Conservation (phyloP, 306 rosid genomes). For the Castanea mollissima region DNA sequence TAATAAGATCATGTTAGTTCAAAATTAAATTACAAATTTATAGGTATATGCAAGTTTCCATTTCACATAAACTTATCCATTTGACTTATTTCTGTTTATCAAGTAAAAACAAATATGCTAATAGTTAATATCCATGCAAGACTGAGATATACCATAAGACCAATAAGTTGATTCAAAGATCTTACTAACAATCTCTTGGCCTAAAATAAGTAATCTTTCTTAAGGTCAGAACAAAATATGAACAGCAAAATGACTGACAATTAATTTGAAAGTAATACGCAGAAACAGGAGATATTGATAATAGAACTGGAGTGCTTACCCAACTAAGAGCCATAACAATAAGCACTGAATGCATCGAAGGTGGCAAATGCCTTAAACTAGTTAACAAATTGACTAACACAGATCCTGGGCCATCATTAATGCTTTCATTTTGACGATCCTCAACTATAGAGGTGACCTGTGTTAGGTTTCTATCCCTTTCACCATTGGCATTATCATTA, state of each 20-base stretch:
- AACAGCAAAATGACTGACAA: neutral
- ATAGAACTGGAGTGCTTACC: conserved; percentile 49
- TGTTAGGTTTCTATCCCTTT: conserved; percentile 35
- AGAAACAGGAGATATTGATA: conserved; percentile 9
- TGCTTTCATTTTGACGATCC: conserved; percentile 50
- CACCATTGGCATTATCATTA: conserved; percentile 34
- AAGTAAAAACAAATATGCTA: neutral
- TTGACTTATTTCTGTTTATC: neutral
- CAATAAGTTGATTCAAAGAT: no score
- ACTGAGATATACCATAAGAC: no score
- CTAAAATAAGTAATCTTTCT: neutral
- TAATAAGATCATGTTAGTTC: neutral
- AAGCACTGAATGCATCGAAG: conserved; percentile 96
- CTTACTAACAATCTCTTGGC: no score
- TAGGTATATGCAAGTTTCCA: neutral
- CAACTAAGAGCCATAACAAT: conserved; percentile 97
- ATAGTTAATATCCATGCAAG: neutral
- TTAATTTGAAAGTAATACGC: conserved; percentile 11
- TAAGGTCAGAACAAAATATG: neutral
- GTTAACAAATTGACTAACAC: conserved; percentile 88
- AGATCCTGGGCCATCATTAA: conserved; percentile 87
- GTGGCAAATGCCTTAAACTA: conserved; percentile 95
- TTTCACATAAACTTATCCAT: neutral
- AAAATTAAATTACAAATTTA: neutral
- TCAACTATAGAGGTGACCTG: conserved; percentile 39